Evolutionary conservation across 1,284 basidiomycete genomes (phyloP), one percentile per base, ranked within the genome.

Genomic region (Cryptococcus sp.): DNA sequence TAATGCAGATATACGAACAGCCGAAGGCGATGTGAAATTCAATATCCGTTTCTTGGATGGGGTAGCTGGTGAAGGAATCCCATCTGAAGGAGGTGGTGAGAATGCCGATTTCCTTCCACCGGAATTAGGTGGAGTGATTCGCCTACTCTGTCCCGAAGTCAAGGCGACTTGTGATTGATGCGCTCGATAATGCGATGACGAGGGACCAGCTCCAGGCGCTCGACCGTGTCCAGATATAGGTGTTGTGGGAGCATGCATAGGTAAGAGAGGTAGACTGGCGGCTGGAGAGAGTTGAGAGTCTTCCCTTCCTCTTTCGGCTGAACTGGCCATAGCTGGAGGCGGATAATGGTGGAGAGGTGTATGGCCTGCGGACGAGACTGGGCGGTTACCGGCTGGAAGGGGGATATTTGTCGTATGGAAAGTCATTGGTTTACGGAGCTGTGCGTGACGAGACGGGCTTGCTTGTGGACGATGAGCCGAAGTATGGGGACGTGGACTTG

Each of bases 1-100:
- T 3, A 67, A 61, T 18, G 62, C 54, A 1, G 66, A 60, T 57
- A 69, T 66, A 14, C 67, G 52, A n/a, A 50, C 48, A 1, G 64
- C 50, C 7, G 66, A 60, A 0, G 78, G 78, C 0, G 76, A 77
- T 4, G 72, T 62, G 63, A 78, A 81, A 52, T 70, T 76, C 56
- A 81, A 75, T 18, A 81, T 60, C 9, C 79, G 73, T 52, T 77
- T 77, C 55, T 76, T 77, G 1, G 73, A 67, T 0, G 74, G 74
- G 1, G 76, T 77, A 2, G 64, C 64, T 0, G 76, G 75, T 3
- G 74, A 76, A 16, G 53, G 60, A 18, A 58, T 31, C 18, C 36
- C 58, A 19, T 60, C 53, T 14, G 56, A 53, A 3, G 73, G 60
- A 5, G 69, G 60, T 37, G 69, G 70, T 3, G 72, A 70, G 44